Evolutionary conservation across 257 asterid species (phyloP).

Genomic region (Jacaranda copaia): DNA sequence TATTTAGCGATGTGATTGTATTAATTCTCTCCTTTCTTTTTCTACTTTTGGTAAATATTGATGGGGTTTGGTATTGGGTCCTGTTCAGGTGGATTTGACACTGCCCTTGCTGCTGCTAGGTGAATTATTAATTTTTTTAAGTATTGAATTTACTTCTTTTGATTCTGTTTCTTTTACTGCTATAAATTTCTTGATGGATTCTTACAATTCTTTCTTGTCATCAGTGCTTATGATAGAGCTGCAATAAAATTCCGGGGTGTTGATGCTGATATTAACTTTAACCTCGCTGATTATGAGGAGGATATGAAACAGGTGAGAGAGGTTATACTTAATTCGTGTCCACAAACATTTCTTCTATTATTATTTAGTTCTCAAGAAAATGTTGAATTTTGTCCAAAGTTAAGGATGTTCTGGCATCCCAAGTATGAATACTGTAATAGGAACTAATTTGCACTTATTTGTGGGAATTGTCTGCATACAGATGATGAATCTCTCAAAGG

Average conservation of each 20-base stretch:
- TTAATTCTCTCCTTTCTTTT: background rate
- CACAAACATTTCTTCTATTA: too few species aligned
- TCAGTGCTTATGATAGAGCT: slow-evolving; percentile 65
- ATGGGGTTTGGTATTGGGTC: slow-evolving; percentile 19
- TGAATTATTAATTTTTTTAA: slow-evolving; percentile 1
- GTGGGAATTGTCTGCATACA: slow-evolving; percentile 18
- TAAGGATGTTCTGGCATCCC: background rate
- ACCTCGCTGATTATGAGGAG: slow-evolving; percentile 51
- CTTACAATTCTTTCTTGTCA: background rate
- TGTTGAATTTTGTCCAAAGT: background rate
- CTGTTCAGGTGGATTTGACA: slow-evolving; percentile 86
- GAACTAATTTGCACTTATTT: background rate
- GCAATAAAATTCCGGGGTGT: slow-evolving; percentile 61
- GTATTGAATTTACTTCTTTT: background rate
- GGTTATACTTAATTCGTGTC: background rate
- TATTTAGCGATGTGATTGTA: background rate
- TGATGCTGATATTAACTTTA: slow-evolving; percentile 59
- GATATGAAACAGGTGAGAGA: slow-evolving; percentile 52
- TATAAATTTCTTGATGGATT: background rate
- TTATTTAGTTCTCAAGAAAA: too few species aligned
- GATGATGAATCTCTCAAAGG: slow-evolving; percentile 54
- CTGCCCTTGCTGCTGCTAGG: slow-evolving; percentile 92
- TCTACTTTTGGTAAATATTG: background rate
- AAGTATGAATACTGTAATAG: background rate
- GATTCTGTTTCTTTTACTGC: background rate